Evolutionary conservation across 257 asterid genomes (phyloP), one percentile per base, ranked within the genome.

Genomic region (Lycium ferocissimum): DNA sequence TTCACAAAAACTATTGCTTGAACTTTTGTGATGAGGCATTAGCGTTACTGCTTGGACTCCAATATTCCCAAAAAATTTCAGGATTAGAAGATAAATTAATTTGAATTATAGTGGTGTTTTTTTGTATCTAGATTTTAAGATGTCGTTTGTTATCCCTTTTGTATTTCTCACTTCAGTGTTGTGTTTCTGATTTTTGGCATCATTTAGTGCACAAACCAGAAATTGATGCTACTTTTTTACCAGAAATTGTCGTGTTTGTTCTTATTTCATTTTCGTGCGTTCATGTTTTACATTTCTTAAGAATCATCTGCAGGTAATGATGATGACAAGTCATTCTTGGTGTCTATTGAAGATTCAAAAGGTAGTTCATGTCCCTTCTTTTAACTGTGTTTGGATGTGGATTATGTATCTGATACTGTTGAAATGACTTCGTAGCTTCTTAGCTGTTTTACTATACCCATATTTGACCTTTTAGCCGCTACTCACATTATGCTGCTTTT

Each of bases 341-440:
- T 93, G 66, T 84, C 83, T 37, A 93, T 91, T 89, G 99, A 93
- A 14, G 98, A 94, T 80, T 86, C 96, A 1, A 95, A 93, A 87
- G 98, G 99, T 95, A 90, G 87, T 15, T 67, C 5, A 12, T 83
- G 54, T 53, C 12, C 63, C 61, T 56, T 83, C 12, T 49, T 86
- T 75, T 11, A 66, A 54, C 9, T 63, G n/a, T 53, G 79, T 81
- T 57, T 37, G 79, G 61, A 18, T 59, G 61, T 14, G 37, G 26
- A 7, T 18, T 84, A 51, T 49, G 10, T 47, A 59, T 59, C 65
- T 59, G 26, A 7, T 6, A 59, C 65, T 59, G 65, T 59, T 59
- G 65, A 59, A 59, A 59, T 59, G 18, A 11, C 65, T 59, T 18
- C 26, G 13, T 40, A 40, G 45, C 45, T 40, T 3, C 45, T 59